These are phyloP conservation scores for Dalbergia cultrata DNA, from an alignment of 306 rosid species.

Conservation along the genomic window DNA sequence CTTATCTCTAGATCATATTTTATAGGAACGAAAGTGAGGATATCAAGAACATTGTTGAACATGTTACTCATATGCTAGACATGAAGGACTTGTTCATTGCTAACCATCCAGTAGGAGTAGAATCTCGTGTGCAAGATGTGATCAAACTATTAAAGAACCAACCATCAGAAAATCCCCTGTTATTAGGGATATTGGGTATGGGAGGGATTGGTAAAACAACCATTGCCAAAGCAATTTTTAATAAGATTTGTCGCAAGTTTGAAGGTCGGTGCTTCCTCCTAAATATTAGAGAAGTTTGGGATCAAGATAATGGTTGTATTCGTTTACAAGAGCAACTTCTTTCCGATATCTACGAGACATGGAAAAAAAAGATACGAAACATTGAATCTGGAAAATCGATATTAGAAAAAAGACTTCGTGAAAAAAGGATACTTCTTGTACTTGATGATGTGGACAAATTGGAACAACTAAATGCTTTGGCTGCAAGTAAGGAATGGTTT, in stretches of 20 bases:
- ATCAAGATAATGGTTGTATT: neutral
- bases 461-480: constrained; percentile 34
- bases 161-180: neutral
- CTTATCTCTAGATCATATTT: neutral
- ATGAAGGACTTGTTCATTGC: neutral
- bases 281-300: neutral
- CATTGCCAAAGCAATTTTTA: neutral
- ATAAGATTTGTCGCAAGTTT: neutral
- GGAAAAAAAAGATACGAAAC: neutral
- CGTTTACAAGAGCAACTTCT: constrained; percentile 24
- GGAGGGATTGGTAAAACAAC: neutral
- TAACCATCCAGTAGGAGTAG: neutral
- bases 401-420: constrained; percentile 9
- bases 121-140: neutral
- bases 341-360: neutral
- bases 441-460: constrained; percentile 38
- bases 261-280: constrained; percentile 14
- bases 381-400: neutral
- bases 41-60: neutral
- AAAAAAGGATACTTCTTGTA: constrained; percentile 25
- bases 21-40: constrained; percentile 5
- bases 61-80: neutral
- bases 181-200: neutral
- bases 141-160: neutral
- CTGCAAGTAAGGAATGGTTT: constrained; percentile 35